phyloP scores from a whole-genome alignment of 2,329 filamentous ascomycete species.

The Emergomyces orientalis region DNA sequence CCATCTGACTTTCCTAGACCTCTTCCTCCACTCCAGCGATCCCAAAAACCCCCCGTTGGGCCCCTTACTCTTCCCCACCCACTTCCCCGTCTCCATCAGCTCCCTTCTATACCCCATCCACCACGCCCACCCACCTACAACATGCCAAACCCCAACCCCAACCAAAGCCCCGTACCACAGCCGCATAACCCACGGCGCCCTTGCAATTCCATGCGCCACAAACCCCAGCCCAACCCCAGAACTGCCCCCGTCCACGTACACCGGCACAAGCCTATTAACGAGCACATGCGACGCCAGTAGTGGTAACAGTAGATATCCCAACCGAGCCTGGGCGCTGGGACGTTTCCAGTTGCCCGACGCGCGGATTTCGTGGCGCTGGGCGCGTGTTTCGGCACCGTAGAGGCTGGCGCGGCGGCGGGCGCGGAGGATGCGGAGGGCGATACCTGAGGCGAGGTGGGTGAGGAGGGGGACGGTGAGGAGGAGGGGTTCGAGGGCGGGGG shows the following conservation, averaged over 20 bases:
- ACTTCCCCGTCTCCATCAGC: constrained; percentile 17
- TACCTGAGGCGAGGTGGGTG: constrained; percentile 66
- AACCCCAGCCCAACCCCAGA: constrained; percentile 78
- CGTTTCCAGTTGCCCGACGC: constrained; percentile 53
- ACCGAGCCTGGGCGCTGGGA: constrained; percentile 58
- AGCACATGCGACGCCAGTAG: constrained; percentile 62
- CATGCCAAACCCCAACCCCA: constrained; percentile 60
- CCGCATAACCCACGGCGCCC: constrained; percentile 58
- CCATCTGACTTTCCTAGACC: constrained; percentile 59
- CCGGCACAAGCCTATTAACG: constrained; percentile 66
- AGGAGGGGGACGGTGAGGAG: constrained; percentile 66
- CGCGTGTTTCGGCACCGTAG: constrained; percentile 60
- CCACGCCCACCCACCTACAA: constrained; percentile 75
- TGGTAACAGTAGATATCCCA: constrained; percentile 61
- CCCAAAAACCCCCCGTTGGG: constrained; percentile 27
- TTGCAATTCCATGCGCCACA: constrained; percentile 74
- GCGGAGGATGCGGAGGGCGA: constrained; percentile 67
- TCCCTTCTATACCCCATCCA: constrained; percentile 52
- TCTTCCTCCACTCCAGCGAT: constrained; percentile 40
- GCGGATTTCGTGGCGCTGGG: constrained; percentile 36
- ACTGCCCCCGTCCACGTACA: constrained; percentile 70
- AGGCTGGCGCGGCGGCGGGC: constrained; percentile 60
- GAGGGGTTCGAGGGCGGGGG: constrained; percentile 66
- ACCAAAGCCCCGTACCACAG: constrained; percentile 61
- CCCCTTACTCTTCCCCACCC: constrained; percentile 22